Base-by-base conservation (phyloP, 1,284 basidiomycete genomes). In the Paramarasmius palmivorus region DNA sequence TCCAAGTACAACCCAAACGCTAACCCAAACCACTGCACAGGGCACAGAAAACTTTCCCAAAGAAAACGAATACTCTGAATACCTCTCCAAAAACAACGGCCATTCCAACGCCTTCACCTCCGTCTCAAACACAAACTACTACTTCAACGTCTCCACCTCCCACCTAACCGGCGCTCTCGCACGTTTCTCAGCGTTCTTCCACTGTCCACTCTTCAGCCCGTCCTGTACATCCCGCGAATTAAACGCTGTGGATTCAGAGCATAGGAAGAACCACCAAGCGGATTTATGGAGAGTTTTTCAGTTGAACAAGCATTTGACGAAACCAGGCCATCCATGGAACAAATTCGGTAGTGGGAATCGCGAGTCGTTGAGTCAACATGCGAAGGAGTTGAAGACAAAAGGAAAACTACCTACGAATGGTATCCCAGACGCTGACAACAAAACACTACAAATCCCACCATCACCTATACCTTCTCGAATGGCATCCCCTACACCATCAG, bases 231-330 rank as follows among this genome's bases (percentile, higher is more conserved):
- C 90, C 50, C 85, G 97, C 44, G 97, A 99, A 73, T 84, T 98
- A 60, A 95, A 95, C 61, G 97, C 97, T 1, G 97, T 99, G 35
- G 91, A 99, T 68, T 98, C 95, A 1, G 97, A 99, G 68, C 92
- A 99, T 80, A 95, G 94, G 78, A 99, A 99, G 78, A 99, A 99
- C 68, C 82, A 94, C 49, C 96, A 98, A 72, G 78, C 77, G n/a
- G 96, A 99, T 69, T 76, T 90, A 65, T 98, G 95, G 95, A 85
- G 97, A n/a, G 86, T 95, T 53, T 98, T 92, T 73, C 97, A 99
- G 72, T 76, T 98, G 23, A 95, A 94, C 72, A 99, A 99, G 73
- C 83, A 88, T 59, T 82, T 98, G 38, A 90, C 85, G 52, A 86
- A 83, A 59, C 77, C 79, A 1, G 87, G 87, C 1, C 96, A 99